Conservation (phyloP, 345 rosid species). For the Hirschfeldia incana region DNA sequence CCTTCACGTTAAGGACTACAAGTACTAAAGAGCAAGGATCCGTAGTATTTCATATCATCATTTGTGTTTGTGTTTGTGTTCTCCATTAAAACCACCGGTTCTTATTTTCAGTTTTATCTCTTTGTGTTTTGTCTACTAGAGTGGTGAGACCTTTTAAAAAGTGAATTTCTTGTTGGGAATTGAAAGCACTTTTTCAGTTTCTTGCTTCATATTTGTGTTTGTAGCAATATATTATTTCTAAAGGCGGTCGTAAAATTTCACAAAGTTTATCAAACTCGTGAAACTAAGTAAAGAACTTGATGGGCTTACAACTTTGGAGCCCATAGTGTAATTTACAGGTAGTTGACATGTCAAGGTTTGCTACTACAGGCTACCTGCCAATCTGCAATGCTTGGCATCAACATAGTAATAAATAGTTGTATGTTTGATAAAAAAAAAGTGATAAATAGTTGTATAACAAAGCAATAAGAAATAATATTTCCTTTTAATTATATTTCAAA, state of each 20-base stretch:
- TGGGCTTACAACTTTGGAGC: background rate
- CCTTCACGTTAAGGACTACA: slow-evolving; percentile 91
- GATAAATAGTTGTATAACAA: background rate
- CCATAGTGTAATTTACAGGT: background rate
- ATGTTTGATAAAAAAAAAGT: background rate
- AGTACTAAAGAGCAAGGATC: slow-evolving; percentile 45
- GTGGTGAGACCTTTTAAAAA: background rate
- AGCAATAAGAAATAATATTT: background rate
- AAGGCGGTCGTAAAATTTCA: background rate
- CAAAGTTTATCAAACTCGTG: background rate
- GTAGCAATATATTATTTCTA: background rate
- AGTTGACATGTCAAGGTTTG: slow-evolving; percentile 2
- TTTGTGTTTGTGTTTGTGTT: background rate
- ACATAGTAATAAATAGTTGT: background rate
- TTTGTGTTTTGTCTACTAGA: background rate
- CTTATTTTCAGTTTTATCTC: background rate
- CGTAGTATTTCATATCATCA: background rate
- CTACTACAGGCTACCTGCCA: background rate
- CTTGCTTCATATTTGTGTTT: slow-evolving; percentile 5
- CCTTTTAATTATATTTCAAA: background rate
- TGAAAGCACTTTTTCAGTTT: background rate
- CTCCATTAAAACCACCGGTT: too few relatives aligned
- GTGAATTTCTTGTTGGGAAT: background rate
- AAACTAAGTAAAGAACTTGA: background rate
- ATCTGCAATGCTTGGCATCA: background rate